Evolutionary conservation across 495 filamentous ascomycete genomes (phyloP).

Genomic region (Clavariopsis aquatica): DNA sequence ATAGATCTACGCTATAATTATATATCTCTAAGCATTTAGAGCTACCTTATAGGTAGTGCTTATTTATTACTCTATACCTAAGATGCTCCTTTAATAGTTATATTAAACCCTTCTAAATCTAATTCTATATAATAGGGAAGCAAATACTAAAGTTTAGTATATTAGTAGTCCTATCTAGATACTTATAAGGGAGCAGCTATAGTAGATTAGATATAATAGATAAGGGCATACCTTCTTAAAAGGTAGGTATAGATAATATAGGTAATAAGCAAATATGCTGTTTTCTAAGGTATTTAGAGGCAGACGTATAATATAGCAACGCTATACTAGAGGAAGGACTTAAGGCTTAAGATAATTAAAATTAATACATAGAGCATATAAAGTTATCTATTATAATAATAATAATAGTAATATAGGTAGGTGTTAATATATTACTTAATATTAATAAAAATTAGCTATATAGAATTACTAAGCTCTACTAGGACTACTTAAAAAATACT

Average conservation of each 20-base stretch:
- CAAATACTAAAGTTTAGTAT: neutral
- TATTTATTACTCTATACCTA: constrained; percentile 3
- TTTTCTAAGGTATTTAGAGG: constrained; percentile 2
- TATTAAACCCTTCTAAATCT: neutral
- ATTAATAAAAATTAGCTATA: constrained; percentile 4
- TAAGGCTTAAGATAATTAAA: neutral
- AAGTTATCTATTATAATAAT: constrained; percentile 4
- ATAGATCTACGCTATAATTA: neutral
- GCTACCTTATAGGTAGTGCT: neutral
- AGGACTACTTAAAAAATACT: constrained; percentile 1
- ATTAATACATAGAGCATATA: constrained; percentile 3
- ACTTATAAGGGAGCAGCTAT: neutral
- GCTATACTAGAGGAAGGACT: neutral
- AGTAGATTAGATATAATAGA: neutral
- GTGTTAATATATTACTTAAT: neutral
- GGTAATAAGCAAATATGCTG: neutral
- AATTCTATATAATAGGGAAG: constrained; percentile 3
- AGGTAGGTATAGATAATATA: neutral
- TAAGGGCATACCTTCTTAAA: constrained; percentile 2
- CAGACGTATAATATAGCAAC: neutral
- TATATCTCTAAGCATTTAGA: neutral
- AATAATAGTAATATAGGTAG: constrained; percentile 3
- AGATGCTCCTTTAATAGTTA: constrained; percentile 3
- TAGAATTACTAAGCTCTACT: constrained; percentile 1
- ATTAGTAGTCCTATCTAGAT: neutral